These are phyloP conservation scores for Penicillium fimorum DNA, from an alignment of 495 filamentous ascomycete species.

Conservation along the genomic window DNA sequence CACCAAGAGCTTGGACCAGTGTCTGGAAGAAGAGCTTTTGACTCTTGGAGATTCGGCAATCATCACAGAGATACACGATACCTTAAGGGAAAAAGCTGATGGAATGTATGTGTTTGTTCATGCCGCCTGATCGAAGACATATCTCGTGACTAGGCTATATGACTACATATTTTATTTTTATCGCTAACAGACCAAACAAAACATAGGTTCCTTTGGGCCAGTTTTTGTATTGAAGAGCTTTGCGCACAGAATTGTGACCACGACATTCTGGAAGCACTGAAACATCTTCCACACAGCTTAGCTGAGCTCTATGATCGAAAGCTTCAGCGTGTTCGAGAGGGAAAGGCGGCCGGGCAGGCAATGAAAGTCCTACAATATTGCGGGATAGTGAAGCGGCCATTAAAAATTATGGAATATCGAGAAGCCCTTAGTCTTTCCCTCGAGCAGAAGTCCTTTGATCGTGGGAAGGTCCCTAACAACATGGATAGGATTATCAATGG, in stretches of 20 bases:
- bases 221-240: slow-evolving; percentile 34
- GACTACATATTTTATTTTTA: neutral
- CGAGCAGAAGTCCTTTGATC: slow-evolving; percentile 17
- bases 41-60: slow-evolving; percentile 8
- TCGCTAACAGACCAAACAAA: neutral
- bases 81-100: slow-evolving; percentile 13
- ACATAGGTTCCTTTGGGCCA: slow-evolving; percentile 38
- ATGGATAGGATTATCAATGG: slow-evolving; percentile 26
- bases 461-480: slow-evolving; percentile 22
- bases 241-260: slow-evolving; percentile 33
- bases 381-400: slow-evolving; percentile 20
- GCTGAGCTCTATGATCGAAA: slow-evolving; percentile 30
- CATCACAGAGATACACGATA: slow-evolving; percentile 12
- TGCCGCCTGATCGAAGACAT: neutral
- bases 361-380: slow-evolving; percentile 25
- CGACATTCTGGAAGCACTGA: slow-evolving; percentile 31
- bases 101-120: slow-evolving; percentile 22
- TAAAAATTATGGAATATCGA: slow-evolving; percentile 24
- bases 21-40: slow-evolving; percentile 1
- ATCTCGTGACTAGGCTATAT: neutral
- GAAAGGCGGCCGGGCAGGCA: slow-evolving; percentile 7
- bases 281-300: slow-evolving; percentile 30
- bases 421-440: slow-evolving; percentile 31
- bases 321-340: slow-evolving; percentile 18
- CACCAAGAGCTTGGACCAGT: slow-evolving; percentile 7